Evolutionary conservation across 2,329 filamentous ascomycete species (phyloP).

Genomic region (Aspergillus fumigatus): DNA sequence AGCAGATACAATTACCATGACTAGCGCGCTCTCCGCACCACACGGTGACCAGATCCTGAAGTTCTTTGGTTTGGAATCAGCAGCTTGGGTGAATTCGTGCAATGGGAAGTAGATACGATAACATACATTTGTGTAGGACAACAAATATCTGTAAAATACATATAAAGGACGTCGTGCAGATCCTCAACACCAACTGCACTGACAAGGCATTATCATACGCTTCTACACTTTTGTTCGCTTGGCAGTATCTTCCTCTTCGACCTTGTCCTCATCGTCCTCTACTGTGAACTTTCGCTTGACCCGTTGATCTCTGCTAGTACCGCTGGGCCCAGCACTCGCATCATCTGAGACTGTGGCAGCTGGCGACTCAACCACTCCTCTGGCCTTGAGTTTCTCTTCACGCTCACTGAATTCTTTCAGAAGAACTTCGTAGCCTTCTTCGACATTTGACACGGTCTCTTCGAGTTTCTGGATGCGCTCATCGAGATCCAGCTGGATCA

Average conservation of each 20-base stretch:
- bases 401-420: constrained; percentile 40
- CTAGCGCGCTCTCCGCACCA: neutral
- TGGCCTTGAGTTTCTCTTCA: constrained; percentile 25
- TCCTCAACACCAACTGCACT: neutral
- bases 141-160: neutral
- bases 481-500: constrained; percentile 54
- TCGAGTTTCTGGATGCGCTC: constrained; percentile 59
- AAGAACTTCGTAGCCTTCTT: constrained; percentile 55
- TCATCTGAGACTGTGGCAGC: constrained; percentile 26
- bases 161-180: neutral
- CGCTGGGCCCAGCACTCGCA: constrained; percentile 14
- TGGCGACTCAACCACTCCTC: constrained; percentile 21
- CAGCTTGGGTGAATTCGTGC: neutral
- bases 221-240: constrained; percentile 32
- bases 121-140: neutral
- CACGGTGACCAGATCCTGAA: neutral
- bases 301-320: constrained; percentile 15
- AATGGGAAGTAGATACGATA: neutral
- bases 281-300: constrained; percentile 30
- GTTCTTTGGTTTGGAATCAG: neutral
- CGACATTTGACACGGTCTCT: constrained; percentile 52
- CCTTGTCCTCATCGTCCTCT: constrained; percentile 27
- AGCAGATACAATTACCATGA: neutral
- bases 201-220: neutral
- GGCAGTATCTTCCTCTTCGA: constrained; percentile 14